Conservation (phyloP, 1,284 basidiomycete genomes). For the Malassezia equina region DNA sequence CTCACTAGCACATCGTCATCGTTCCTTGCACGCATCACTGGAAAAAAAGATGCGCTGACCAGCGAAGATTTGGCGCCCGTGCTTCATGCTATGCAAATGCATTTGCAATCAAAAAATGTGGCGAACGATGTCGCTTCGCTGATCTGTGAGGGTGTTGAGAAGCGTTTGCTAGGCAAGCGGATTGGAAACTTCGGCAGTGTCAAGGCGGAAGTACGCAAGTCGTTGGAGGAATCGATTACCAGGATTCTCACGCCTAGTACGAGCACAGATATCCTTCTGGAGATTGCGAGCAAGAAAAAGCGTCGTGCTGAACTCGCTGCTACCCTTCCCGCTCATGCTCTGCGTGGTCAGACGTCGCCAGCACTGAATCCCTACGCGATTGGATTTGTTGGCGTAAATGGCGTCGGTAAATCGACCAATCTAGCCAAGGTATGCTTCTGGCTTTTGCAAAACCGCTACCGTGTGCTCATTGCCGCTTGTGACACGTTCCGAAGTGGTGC, state of each 20-base stretch:
- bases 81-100: slow-evolving; percentile 85
- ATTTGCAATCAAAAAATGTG: slow-evolving; percentile 97
- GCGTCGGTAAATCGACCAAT: slow-evolving; percentile 97
- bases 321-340: slow-evolving; percentile 44
- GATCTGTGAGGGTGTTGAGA: slow-evolving; percentile 83
- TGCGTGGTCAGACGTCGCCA: slow-evolving; percentile 54
- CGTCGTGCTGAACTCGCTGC: slow-evolving; percentile 22
- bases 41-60: slow-evolving; percentile 61
- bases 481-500: slow-evolving; percentile 97
- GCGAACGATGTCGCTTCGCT: slow-evolving; percentile 89
- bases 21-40: slow-evolving; percentile 55
- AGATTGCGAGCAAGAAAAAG: slow-evolving; percentile 53
- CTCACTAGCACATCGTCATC: slow-evolving; percentile 15
- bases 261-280: slow-evolving; percentile 81
- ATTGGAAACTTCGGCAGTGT: slow-evolving; percentile 51
- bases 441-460: slow-evolving; percentile 86
- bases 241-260: slow-evolving; percentile 91
- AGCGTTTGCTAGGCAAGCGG: slow-evolving; percentile 70
- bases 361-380: slow-evolving; percentile 73
- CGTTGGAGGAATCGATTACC: slow-evolving; percentile 76
- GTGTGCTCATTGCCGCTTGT: slow-evolving; percentile 92
- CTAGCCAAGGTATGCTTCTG: slow-evolving; percentile 97
- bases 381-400: slow-evolving; percentile 98
- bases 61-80: slow-evolving; percentile 77
- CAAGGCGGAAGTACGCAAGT: slow-evolving; percentile 70